These are phyloP conservation scores for Isochrysis galbana DNA, from an alignment of 78 protist species.

Conservation along the genomic window DNA sequence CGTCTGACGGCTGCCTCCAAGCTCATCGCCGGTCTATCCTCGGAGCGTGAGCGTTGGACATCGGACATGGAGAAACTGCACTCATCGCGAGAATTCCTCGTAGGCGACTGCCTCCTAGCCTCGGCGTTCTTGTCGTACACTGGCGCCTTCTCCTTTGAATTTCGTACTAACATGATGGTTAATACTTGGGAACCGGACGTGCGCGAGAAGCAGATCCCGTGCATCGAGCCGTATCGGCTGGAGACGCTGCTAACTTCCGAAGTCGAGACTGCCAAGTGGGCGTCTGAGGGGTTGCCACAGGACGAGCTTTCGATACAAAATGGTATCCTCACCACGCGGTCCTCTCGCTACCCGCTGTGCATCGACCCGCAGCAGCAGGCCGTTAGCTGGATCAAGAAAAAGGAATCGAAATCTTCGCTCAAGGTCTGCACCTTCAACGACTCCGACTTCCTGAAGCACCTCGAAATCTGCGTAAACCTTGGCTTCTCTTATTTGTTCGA, in stretches of 20 bases:
- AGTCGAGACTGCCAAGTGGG: conserved; percentile 80
- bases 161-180: conserved; percentile 41
- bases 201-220: conserved; percentile 47
- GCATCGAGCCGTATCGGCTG: conserved; percentile 51
- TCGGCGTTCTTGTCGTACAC: conserved; percentile 77
- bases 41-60: conserved; percentile 79
- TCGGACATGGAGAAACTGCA: conserved; percentile 47
- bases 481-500: conserved; percentile 87
- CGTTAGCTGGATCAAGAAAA: conserved; percentile 74
- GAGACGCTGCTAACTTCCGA: conserved; percentile 66
- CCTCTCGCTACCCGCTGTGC: conserved; percentile 81
- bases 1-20: conserved; percentile 71
- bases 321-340: conserved; percentile 62
- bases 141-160: conserved; percentile 74
- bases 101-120: conserved; percentile 78
- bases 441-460: conserved; percentile 59
- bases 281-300: conserved; percentile 74
- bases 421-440: conserved; percentile 70
- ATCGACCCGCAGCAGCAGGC: conserved; percentile 93
- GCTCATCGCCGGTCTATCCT: conserved; percentile 75
- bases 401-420: conserved; percentile 47
- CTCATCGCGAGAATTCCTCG: conserved; percentile 31
- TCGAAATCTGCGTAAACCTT: conserved; percentile 72
- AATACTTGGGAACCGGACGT: conserved; percentile 57
- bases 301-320: conserved; percentile 62